These are phyloP conservation scores for Alternaria novae-zelandiae DNA, from an alignment of 2,329 filamentous ascomycete species.

Conservation along the genomic window DNA sequence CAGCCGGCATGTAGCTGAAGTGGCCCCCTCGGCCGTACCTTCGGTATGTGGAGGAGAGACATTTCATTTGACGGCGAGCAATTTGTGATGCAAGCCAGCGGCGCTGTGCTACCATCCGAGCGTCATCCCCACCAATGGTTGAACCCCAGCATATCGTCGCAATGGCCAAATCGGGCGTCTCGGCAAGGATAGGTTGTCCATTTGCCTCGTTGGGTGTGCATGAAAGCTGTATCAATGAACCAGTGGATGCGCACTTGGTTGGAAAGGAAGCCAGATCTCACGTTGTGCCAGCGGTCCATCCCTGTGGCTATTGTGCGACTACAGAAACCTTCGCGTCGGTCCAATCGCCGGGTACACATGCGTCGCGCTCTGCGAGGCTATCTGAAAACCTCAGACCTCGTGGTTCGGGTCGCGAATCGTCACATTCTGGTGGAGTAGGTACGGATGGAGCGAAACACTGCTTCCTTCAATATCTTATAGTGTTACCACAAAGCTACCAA, in stretches of 20 bases:
- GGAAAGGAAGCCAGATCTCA: background rate
- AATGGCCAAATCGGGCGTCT: background rate
- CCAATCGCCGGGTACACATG: too few relatives aligned
- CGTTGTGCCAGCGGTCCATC: background rate
- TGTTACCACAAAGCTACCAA: too few relatives aligned
- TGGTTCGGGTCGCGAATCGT: too few relatives aligned
- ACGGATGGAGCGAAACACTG: too few relatives aligned
- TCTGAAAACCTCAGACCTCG: too few relatives aligned
- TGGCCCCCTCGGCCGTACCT: background rate
- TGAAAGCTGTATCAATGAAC: background rate
- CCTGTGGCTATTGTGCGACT: background rate
- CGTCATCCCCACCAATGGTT: background rate
- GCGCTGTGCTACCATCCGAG: background rate
- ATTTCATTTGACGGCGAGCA: background rate
- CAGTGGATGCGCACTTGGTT: background rate
- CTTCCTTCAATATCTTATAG: too few relatives aligned
- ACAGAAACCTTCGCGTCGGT: background rate
- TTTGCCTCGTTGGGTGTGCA: background rate
- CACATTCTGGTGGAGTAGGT: too few relatives aligned
- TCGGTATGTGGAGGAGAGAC: background rate
- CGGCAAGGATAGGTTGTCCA: background rate
- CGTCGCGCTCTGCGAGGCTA: too few relatives aligned
- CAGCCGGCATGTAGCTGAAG: background rate
- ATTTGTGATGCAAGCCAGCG: background rate
- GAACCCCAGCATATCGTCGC: background rate